phyloP scores from a whole-genome alignment of 768 basidiomycete species.

The Kwoniella pini region DNA sequence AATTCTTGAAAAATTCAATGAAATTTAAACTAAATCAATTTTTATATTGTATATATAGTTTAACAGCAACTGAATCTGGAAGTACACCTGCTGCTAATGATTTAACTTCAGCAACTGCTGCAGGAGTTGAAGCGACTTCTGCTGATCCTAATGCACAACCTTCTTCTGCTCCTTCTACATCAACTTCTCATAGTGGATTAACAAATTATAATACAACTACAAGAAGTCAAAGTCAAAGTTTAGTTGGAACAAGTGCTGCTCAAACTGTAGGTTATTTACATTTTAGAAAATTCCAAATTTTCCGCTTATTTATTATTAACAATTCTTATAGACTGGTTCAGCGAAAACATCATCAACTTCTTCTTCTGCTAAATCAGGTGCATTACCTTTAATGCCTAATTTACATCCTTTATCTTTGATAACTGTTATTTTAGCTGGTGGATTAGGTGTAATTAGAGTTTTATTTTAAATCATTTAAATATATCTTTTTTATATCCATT shows the following conservation, averaged over 20 bases:
- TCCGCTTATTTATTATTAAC: no score
- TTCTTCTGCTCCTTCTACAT: slow-evolving; percentile 1
- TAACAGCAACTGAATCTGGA: slow-evolving; percentile 5
- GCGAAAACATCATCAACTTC: not conserved
- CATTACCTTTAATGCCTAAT: not conserved
- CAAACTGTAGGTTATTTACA: slow-evolving; percentile 12
- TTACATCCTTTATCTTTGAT: slow-evolving; percentile 2
- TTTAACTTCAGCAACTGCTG: slow-evolving; percentile 7
- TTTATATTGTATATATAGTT: not conserved
- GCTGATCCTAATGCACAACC: slow-evolving; percentile 11
- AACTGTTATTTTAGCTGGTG: slow-evolving; percentile 15
- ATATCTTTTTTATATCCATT: no score
- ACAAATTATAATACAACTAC: slow-evolving; percentile 20
- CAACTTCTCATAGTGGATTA: slow-evolving; percentile 7
- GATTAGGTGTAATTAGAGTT: slow-evolving; percentile 9
- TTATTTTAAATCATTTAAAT: not conserved
- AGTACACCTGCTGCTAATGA: slow-evolving; percentile 4
- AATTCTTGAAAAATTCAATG: not conserved
- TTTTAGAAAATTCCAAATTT: no score
- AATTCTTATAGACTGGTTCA: slow-evolving; percentile 1
- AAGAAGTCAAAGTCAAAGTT: slow-evolving; percentile 1
- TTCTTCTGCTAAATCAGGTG: not conserved
- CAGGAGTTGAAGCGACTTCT: slow-evolving; percentile 7
- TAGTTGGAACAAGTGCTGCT: slow-evolving; percentile 5
- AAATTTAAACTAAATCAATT: not conserved